A percentile compares a stretch with the other conserved stretches of the same genome.
Evolutionary conservation across 2,329 filamentous ascomycete genomes (phyloP).

Genomic region (Phaeomoniella chlamydospora): DNA sequence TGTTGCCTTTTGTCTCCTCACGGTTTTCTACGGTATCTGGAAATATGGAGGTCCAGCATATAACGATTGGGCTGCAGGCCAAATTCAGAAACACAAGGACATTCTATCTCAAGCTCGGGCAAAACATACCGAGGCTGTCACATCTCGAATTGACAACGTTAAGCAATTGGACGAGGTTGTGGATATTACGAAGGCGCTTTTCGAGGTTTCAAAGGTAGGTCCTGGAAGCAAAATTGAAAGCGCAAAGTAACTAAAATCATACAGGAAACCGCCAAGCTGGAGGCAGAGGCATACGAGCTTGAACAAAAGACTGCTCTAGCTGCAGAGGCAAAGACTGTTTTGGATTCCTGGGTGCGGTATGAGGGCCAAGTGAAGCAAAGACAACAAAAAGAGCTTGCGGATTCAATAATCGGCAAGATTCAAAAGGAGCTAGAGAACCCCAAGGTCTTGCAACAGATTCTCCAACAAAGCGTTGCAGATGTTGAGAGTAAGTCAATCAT

Average conservation of each 20-base stretch:
- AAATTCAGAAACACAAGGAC: conserved; percentile 83
- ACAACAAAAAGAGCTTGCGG: conserved; percentile 91
- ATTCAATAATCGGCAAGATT: conserved; percentile 90
- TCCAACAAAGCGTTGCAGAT: conserved; percentile 90
- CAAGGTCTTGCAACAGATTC: conserved; percentile 91
- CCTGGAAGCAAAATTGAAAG: conserved; percentile 1
- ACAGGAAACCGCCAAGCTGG: conserved; percentile 90
- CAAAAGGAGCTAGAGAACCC: conserved; percentile 98
- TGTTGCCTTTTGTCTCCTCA: conserved; percentile 80
- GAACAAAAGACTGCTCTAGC: conserved; percentile 92
- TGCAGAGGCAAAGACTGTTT: conserved; percentile 81
- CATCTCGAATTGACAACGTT: conserved; percentile 85
- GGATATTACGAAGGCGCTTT: conserved; percentile 91
- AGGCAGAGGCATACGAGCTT: conserved; percentile 91
- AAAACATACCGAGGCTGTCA: conserved; percentile 91
- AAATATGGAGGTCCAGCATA: conserved; percentile 90
- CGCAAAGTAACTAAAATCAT: background rate
- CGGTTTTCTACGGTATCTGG: conserved; percentile 82
- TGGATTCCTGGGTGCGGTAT: conserved; percentile 98
- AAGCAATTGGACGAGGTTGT: conserved; percentile 89
- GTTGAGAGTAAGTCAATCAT: conserved; percentile 64
- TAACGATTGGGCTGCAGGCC: conserved; percentile 77
- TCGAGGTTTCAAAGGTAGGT: conserved; percentile 91
- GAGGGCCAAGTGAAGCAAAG: conserved; percentile 97
- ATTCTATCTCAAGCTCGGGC: conserved; percentile 88